Base-by-base conservation (phyloP, 306 rosid genomes). In the Lathyrus sativus region DNA sequence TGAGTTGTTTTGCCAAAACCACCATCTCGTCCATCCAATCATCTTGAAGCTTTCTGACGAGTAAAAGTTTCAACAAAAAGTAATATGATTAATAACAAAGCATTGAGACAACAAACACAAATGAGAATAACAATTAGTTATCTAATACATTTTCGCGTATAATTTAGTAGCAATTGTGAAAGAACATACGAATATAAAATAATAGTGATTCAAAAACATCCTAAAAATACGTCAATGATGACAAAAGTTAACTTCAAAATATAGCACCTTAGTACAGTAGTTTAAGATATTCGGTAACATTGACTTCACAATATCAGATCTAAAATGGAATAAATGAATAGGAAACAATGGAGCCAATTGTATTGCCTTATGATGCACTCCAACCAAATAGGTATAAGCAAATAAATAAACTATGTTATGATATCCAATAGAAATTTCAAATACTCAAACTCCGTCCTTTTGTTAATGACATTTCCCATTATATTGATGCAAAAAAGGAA, bases 21-120 rank as follows among this genome's bases (percentile, higher is more conserved):
- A 93, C 96, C 97, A 93, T 90, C 87, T 93, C 96, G 61, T 86
- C 96, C 0, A 96, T 90, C 87, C 90, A 86, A 84, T 85, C 95
- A 37, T 93, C 97, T 78, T 93, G 97, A 78, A 93, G 96, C 81
- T 65, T 86, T 76, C 98, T 91, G 74, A 31, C 1, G 35, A 31
- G 22, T 28, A 70, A 24, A 69, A 48, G 43, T 66, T 6, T 60
- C 67, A 64, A 31, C 66, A 76, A 56, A 6, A 41, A 71, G 9
- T 13, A 55, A 65, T 74, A 17, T 11, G 35, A 41, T 39, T 51
- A 19, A 28, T n/a, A 6, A 2, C 53, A 35, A 35, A 70, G 35
- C 38, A 44, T 14, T 67, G 45, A 73, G 56, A 74, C 17, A 61
- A 56, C 56, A 49, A 64, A 68, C 18, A 50, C 45, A 53, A 70